Conservation (phyloP, 768 basidiomycete genomes). For the Phanerochaete sordida region DNA sequence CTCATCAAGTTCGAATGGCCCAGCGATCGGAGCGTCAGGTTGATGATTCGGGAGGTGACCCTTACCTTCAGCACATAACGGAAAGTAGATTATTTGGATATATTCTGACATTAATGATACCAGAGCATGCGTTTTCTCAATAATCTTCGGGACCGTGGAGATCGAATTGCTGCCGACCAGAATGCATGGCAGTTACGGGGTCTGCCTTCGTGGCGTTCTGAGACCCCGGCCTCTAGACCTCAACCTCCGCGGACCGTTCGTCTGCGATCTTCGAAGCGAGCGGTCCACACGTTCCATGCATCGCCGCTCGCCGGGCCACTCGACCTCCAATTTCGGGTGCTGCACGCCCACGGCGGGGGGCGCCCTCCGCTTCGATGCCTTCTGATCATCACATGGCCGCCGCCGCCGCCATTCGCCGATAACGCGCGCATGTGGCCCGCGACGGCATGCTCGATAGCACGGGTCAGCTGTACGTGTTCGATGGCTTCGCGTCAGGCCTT, state of each 20-base stretch:
- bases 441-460: neutral
- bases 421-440: neutral
- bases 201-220: too few species aligned
- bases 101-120: too few species aligned
- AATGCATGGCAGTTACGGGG: too few species aligned
- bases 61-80: conserved; percentile 79
- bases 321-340: neutral
- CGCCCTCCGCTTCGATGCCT: neutral
- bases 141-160: too few species aligned
- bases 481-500: neutral
- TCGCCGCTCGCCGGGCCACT: too few species aligned
- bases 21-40: conserved; percentile 74
- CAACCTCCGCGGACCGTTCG: too few species aligned
- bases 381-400: neutral
- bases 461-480: neutral
- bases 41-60: conserved; percentile 78
- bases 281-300: too few species aligned
- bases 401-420: neutral
- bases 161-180: too few species aligned
- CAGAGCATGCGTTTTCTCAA: too few species aligned
- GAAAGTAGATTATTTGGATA: neutral
- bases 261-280: too few species aligned
- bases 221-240: too few species aligned
- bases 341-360: neutral
- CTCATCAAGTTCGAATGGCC: conserved; percentile 83